Percentiles rank a stretch among this genome's conserved stretches.
Conservation (phyloP, 257 asterid genomes). For the Hygrophila difformis region DNA sequence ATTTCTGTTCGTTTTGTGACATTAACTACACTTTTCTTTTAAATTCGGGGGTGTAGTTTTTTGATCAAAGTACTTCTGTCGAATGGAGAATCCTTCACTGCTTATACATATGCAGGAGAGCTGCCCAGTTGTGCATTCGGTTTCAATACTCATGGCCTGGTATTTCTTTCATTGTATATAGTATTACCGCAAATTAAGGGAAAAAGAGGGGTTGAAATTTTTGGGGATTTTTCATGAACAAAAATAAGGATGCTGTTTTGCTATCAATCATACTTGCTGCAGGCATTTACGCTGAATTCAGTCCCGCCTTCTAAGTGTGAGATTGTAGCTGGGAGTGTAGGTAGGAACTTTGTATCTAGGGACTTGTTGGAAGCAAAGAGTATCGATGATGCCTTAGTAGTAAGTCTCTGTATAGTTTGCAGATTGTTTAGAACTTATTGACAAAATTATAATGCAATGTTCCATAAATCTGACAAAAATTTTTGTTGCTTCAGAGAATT, state of each 20-base stretch:
- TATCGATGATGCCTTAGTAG: constrained; percentile 65
- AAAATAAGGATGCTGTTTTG: background rate
- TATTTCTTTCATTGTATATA: constrained; percentile 17
- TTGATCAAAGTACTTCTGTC: constrained; percentile 44
- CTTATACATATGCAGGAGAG: constrained; percentile 95
- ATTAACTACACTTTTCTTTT: background rate
- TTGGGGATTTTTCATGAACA: background rate
- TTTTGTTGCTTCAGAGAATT: constrained; percentile 49
- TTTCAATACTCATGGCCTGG: constrained; percentile 77
- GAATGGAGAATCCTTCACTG: constrained; percentile 55
- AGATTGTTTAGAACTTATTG: background rate
- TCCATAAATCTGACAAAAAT: constrained; percentile 9
- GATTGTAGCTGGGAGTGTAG: constrained; percentile 64
- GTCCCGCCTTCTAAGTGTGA: constrained; percentile 72
- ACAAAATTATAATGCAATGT: background rate
- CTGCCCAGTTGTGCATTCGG: constrained; percentile 95
- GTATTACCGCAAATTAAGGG: background rate
- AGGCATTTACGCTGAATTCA: constrained; percentile 83
- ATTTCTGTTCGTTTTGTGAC: background rate
- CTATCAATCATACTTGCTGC: constrained; percentile 8
- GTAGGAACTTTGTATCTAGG: constrained; percentile 74
- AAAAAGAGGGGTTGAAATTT: background rate
- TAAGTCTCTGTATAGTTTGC: constrained; percentile 19
- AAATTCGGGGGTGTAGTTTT: constrained; percentile 33
- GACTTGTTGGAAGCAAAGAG: constrained; percentile 69